Evolutionary conservation across 306 rosid genomes (phyloP), one percentile per base, ranked within the genome.

Genomic region (Crotalaria pallida): DNA sequence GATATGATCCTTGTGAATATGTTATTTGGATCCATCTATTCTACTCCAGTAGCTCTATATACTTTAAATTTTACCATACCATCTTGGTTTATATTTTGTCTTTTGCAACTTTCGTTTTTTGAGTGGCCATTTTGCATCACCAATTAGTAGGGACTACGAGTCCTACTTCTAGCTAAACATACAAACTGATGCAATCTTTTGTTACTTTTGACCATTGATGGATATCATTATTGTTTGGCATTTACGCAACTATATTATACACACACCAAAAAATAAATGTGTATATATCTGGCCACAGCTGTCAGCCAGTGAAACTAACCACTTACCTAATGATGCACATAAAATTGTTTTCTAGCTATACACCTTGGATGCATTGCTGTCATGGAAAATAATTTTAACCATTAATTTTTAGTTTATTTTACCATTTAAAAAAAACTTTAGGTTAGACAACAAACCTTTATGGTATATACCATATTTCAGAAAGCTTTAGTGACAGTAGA

Each of bases 1-100:
- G 61, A 65, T 78, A 49, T 48, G 67, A 61, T 79, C 48, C 67
- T 67, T 51, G 15, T 33, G 44, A 79, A 60, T 34, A 16, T 59
- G 44, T 44, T 60, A 26, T 52, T 43, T 67, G 62, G 38, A 16
- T 67, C 56, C 29, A 22, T 72, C 36, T 31, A 5, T n/a, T n/a
- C 36, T 31, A 5, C 36, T 8, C 8, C 9, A 6, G 6, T 31
- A 31, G 36, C 36, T 31, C n/a, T n/a, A n/a, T n/a, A 31, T 31
- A 31, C 36, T 31, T 31, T 1, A 8, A 31, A 31, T 31, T 31
- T 31, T 31, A 31, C 36, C 36, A 31, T 31, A 31, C 36, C 2
- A 31, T 31, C 8, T 31, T 48, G 51, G 23, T 65, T 43, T 43
- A 41, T 18, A 3, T 40, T 22, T 40, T 36, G 17, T 48, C 11